phyloP scores from a whole-genome alignment of 1,284 basidiomycete genomes.

The Trichosporon sp. region DNA sequence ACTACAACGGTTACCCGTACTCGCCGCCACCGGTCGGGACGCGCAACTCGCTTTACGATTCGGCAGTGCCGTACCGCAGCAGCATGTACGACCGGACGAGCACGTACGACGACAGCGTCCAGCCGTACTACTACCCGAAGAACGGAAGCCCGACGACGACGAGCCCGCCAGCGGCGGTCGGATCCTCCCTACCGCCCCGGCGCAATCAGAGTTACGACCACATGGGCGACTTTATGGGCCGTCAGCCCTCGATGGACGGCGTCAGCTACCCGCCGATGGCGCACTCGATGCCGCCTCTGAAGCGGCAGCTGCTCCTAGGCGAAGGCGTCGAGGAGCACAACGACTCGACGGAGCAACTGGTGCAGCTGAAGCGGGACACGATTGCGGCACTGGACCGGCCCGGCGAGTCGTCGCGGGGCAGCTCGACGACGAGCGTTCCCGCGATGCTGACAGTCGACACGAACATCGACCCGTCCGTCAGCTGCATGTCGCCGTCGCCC shows the following conservation, averaged over 20 bases:
- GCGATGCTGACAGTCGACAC: neutral
- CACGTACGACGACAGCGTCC: neutral
- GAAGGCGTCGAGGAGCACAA: neutral
- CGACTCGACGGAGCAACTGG: neutral
- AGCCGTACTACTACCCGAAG: conserved; percentile 1
- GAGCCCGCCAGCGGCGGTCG: neutral
- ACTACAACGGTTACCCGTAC: neutral
- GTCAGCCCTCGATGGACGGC: conserved; percentile 27
- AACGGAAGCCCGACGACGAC: neutral
- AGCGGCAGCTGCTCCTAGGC: neutral
- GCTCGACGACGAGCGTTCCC: neutral
- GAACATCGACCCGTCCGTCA: neutral
- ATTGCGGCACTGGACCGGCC: conserved; percentile 23
- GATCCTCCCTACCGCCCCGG: neutral
- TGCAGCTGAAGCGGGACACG: conserved; percentile 39
- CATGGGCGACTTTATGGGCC: conserved; percentile 17
- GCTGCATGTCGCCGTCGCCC: neutral
- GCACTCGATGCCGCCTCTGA: neutral
- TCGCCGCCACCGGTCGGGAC: neutral
- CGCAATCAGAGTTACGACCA: conserved; percentile 5
- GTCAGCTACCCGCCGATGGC: conserved; percentile 16
- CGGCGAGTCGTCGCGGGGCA: neutral
- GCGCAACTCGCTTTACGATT: neutral
- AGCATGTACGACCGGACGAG: neutral
- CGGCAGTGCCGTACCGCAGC: neutral